A percentile compares a stretch with the other conserved stretches of the same genome.
Evolutionary conservation across 108 stramenopile species (phyloP).

Genomic region (Skeletonema potamos): DNA sequence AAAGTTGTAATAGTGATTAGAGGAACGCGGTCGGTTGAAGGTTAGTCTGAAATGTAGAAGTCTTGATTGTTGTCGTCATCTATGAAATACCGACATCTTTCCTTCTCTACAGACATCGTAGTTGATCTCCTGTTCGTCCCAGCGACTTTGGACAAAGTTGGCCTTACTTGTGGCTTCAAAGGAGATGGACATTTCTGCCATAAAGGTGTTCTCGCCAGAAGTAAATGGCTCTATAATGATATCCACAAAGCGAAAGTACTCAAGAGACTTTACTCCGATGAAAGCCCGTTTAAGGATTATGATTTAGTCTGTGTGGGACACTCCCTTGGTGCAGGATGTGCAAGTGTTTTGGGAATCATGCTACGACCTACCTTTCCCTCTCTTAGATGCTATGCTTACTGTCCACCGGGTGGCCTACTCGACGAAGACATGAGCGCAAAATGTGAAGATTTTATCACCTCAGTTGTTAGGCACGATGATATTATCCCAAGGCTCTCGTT

Average conservation of each 20-base stretch:
- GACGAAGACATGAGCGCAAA: conserved; percentile 3
- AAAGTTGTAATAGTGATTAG: conserved; percentile 58
- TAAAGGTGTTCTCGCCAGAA: conserved; percentile 33
- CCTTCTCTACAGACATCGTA: conserved; percentile 40
- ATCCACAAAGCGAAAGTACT: conserved; percentile 24
- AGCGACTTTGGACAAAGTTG: conserved; percentile 27
- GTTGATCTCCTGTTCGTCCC: conserved; percentile 52
- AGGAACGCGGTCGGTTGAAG: conserved; percentile 65
- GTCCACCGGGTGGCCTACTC: conserved; percentile 10
- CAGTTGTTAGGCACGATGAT: conserved; percentile 56
- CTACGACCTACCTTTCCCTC: conserved; percentile 46
- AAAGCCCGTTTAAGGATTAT: conserved; percentile 27
- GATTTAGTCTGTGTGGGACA: conserved; percentile 51
- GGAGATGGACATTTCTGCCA: conserved; percentile 46
- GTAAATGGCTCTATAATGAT: conserved; percentile 59
- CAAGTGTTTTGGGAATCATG: conserved; percentile 44
- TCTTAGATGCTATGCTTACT: conserved; percentile 10
- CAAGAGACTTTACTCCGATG: conserved; percentile 9
- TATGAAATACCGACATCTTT: too few relatives aligned
- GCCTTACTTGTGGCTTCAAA: conserved; percentile 41
- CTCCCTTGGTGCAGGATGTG: conserved; percentile 51
- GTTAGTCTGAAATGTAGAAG: too few relatives aligned
- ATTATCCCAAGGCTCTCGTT: conserved; percentile 18
- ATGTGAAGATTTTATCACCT: conserved; percentile 26
- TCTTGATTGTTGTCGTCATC: too few relatives aligned